Conservation (phyloP, 768 basidiomycete genomes). For the Termitomyces bulborhizus region DNA sequence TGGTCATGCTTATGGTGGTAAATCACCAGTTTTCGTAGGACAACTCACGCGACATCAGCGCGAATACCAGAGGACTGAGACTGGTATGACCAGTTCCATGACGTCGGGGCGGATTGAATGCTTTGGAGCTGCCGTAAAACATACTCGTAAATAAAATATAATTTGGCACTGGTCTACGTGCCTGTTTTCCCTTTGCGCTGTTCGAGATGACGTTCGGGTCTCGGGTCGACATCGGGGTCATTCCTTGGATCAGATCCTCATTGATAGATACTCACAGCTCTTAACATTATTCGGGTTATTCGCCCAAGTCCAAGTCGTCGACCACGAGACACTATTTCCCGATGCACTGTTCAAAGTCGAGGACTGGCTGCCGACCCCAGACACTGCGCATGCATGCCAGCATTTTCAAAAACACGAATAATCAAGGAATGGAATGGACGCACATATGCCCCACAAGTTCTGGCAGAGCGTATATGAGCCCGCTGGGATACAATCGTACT, state of each 20-base stretch:
- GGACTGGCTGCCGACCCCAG: conserved; percentile 42
- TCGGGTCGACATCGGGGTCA: conserved; percentile 8
- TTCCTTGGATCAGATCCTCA: no score
- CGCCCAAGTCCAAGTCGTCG: conserved; percentile 48
- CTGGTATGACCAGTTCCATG: conserved; percentile 46
- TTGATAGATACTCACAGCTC: conserved; percentile 34
- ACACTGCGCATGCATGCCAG: conserved; percentile 6
- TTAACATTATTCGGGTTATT: conserved; percentile 47
- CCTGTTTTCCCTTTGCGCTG: conserved; percentile 43
- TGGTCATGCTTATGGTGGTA: background rate
- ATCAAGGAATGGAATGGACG: conserved; percentile 2
- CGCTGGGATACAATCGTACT: conserved; percentile 36
- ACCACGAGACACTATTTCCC: conserved; percentile 41
- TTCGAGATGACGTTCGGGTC: conserved; percentile 46
- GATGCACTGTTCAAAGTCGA: conserved; percentile 37
- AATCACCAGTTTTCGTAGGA: no score
- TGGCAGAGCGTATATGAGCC: conserved; percentile 49
- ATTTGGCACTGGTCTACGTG: conserved; percentile 7
- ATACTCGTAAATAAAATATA: background rate
- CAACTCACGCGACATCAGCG: conserved; percentile 45
- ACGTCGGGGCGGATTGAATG: conserved; percentile 39
- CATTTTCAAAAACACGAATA: no score
- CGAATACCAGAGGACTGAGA: conserved; percentile 37
- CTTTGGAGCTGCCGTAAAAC: conserved; percentile 23
- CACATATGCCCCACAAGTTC: conserved; percentile 48